Conservation (phyloP, 129 eudicot genomes). For the Saposhnikovia divaricata region DNA sequence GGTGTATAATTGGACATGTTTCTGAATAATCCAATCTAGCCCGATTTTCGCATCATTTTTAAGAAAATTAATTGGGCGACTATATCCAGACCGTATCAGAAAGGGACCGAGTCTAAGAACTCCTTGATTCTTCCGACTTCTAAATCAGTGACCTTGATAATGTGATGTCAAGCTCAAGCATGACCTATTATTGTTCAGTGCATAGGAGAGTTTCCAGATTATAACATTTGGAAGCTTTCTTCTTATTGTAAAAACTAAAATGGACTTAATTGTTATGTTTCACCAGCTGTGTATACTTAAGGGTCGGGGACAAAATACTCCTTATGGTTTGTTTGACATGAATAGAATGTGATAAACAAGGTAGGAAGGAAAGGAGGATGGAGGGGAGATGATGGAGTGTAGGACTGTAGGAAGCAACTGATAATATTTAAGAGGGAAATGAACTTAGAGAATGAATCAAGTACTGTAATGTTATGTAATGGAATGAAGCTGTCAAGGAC, state of each 20-base stretch:
- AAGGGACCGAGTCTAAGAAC: neutral
- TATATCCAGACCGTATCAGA: neutral
- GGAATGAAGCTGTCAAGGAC: neutral
- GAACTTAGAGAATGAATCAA: neutral
- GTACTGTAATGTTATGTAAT: neutral
- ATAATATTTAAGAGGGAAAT: neutral
- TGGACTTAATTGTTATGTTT: neutral
- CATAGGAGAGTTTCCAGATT: neutral
- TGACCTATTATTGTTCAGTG: neutral
- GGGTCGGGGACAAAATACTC: neutral
- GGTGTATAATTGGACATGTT: too few relatives aligned
- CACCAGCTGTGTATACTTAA: neutral
- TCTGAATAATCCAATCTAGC: too few relatives aligned
- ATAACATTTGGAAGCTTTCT: neutral
- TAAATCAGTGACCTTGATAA: neutral
- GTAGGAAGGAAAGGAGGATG: neutral
- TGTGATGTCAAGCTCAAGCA: neutral
- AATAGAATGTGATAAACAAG: neutral
- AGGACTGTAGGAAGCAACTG: neutral
- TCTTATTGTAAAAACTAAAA: neutral
- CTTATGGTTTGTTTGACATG: neutral
- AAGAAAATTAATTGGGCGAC: neutral
- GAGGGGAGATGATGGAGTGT: neutral
- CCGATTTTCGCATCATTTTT: too few relatives aligned
- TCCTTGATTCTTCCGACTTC: neutral